Base-by-base conservation (phyloP, 305 asterid genomes). In the Plantago coronopus region DNA sequence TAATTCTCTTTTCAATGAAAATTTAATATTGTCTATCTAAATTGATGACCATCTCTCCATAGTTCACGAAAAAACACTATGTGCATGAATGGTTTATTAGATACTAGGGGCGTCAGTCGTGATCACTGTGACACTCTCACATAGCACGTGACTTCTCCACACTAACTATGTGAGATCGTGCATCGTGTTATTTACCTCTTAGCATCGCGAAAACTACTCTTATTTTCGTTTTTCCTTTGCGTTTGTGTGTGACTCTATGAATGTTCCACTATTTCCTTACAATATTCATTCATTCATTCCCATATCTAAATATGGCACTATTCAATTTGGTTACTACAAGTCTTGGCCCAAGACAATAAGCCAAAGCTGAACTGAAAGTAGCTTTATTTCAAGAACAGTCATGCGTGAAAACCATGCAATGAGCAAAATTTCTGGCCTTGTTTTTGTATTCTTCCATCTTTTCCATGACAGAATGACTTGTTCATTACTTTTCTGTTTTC, bases 391-490 rank as follows among this genome's bases (percentile, higher is more conserved):
- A 72, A 69, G 71, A 81, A 65, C 62, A 70, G 82, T 65, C 65
- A 70, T 74, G 94, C 91, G 81, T 81, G 91, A 74, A 73, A 51
- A 58, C 74, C 85, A 76, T 78, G 83, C 74, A 68, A 38, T 60
- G 43, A 51, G 49, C 79, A 82, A 69, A 63, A 67, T 37, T 57
- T 42, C 43, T 46, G 44, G 40, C 11, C 54, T 19, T 20, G 38
- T 46, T 71, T n/a, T 34, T 62, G 61, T 45, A 49, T 54, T 51
- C 54, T 38, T 25, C 59, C 58, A 27, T 48, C 21, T 61, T 69
- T 55, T 67, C 59, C 63, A 64, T 54, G 67, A 43, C 34, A 54
- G 10, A 2, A 48, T 64, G 43, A 29, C 69, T 64, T 74, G 46
- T 29, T 55, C 57, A 45, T 16, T 48, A 71, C 44, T 53, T 56